These are phyloP conservation scores for Penicillium palitans DNA, from an alignment of 2,329 filamentous ascomycete species.

Conservation along the genomic window DNA sequence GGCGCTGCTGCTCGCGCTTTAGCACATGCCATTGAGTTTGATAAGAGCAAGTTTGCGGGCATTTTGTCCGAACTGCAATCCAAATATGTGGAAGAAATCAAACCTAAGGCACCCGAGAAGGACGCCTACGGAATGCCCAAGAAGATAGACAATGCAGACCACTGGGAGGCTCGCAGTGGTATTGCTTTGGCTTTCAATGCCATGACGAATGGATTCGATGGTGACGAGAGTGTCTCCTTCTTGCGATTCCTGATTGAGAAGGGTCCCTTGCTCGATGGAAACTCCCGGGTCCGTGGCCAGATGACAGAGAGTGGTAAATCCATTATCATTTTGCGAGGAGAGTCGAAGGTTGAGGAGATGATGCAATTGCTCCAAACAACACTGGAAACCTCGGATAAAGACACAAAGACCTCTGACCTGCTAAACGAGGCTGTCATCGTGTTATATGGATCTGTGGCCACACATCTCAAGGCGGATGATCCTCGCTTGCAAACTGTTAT, in stretches of 20 bases:
- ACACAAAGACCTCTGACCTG: constrained; percentile 77
- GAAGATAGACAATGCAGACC: constrained; percentile 82
- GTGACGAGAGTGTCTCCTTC: constrained; percentile 70
- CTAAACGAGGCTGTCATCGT: constrained; percentile 98
- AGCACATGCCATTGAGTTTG: constrained; percentile 67
- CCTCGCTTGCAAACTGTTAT: constrained; percentile 84
- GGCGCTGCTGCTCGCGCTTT: constrained; percentile 79
- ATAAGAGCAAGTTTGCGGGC: constrained; percentile 60
- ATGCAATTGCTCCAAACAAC: constrained; percentile 91
- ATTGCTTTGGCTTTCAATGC: constrained; percentile 85
- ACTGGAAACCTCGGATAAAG: constrained; percentile 80
- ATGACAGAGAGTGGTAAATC: constrained; percentile 89
- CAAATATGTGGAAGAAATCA: constrained; percentile 75
- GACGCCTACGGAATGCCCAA: constrained; percentile 94
- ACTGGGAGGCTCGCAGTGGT: constrained; percentile 88
- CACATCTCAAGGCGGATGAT: constrained; percentile 83
- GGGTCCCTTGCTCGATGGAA: constrained; percentile 83
- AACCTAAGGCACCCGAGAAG: constrained; percentile 77
- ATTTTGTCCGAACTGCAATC: constrained; percentile 67
- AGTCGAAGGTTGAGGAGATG: constrained; percentile 77
- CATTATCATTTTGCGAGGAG: constrained; percentile 78
- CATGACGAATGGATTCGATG: constrained; percentile 69
- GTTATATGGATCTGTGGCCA: constrained; percentile 89
- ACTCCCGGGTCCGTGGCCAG: constrained; percentile 72
- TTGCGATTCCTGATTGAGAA: constrained; percentile 81